Conservation (phyloP, 352 stramenopile species). For the Pythium rishiriense region DNA sequence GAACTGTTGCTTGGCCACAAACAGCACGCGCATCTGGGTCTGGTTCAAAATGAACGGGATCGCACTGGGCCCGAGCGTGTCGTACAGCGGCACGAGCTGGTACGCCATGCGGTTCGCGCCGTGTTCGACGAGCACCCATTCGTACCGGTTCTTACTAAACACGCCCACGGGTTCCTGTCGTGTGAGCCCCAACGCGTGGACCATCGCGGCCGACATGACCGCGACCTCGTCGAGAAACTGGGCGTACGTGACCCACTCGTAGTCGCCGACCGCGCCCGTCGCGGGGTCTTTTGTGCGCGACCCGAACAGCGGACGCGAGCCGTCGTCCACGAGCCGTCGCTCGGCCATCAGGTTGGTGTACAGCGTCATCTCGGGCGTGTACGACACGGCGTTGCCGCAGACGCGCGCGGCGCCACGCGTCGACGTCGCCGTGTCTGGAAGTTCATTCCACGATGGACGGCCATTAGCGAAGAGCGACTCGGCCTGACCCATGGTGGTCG, state of each 20-base stretch:
- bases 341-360: too few species aligned
- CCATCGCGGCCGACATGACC: constrained; percentile 43
- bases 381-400: too few species aligned
- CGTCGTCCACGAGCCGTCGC: too few species aligned
- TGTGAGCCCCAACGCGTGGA: constrained; percentile 31
- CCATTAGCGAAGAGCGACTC: too few species aligned
- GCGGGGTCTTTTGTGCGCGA: too few species aligned
- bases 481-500: too few species aligned
- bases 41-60: constrained; percentile 78
- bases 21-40: constrained; percentile 57
- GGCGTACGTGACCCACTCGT: constrained; percentile 61
- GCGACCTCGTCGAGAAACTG: constrained; percentile 44
- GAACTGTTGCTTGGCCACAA: constrained; percentile 62
- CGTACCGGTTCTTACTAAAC: constrained; percentile 69
- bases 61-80: constrained; percentile 72
- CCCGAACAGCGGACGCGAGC: too few species aligned
- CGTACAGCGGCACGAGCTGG: constrained; percentile 73
- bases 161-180: constrained; percentile 60
- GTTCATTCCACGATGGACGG: too few species aligned
- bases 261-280: constrained; percentile 37
- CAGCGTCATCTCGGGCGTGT: too few species aligned
- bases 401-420: too few species aligned
- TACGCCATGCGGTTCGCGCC: constrained; percentile 68
- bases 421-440: too few species aligned
- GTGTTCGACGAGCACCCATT: constrained; percentile 62